Evolutionary conservation across 352 stramenopile genomes (phyloP), one percentile per base, ranked within the genome.

Genomic region (Phytophthora citricola): DNA sequence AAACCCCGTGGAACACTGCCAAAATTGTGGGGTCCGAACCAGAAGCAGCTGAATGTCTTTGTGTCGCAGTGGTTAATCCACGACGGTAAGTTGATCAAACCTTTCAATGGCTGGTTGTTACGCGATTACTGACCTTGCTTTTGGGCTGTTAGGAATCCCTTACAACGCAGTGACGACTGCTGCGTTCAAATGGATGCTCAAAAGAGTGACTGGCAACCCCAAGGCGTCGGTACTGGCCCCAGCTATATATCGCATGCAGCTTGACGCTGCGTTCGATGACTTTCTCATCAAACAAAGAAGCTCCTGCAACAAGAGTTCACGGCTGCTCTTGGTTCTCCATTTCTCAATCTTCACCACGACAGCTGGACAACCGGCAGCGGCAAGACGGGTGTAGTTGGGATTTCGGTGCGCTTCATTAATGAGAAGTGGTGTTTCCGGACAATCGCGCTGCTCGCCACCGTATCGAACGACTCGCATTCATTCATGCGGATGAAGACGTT

Each of bases 261-360:
- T 55, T 11, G 31, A 44, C 3, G 31, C 48, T 11, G 8, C 17
- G 4, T 55, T 32, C 31, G 15, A 10, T 10, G 9, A 7, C 3
- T 44, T 55, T n/a, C n/a, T 20, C 9, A n/a, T 15, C 14, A 32
- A n/a, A 9, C 22, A 5, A 15, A 6, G 15, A 14, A n/a, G 7
- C 6, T 48, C 3, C 31, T 45, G 31, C 12, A 44, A 44, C 24
- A 41, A 8, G 48, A 55, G 32, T 55, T 44, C 44, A 32, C 32
- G 14, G 20, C 5, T 11, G 53, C 53, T 0, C 31, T 40, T 4
- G 2, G 39, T 0, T 9, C 24, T 1, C 47, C 53, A 1, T 70
- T 57, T 20, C 40, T 70, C 1, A 61, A 61, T 27, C 15, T 65
- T 1, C 29, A 40, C 2, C 53, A 69, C 11, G 39, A 59, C 14